A percentile compares a stretch with the other conserved stretches of the same genome.
phyloP scores from a whole-genome alignment of 768 basidiomycete species.

The Auricularia sp. region DNA sequence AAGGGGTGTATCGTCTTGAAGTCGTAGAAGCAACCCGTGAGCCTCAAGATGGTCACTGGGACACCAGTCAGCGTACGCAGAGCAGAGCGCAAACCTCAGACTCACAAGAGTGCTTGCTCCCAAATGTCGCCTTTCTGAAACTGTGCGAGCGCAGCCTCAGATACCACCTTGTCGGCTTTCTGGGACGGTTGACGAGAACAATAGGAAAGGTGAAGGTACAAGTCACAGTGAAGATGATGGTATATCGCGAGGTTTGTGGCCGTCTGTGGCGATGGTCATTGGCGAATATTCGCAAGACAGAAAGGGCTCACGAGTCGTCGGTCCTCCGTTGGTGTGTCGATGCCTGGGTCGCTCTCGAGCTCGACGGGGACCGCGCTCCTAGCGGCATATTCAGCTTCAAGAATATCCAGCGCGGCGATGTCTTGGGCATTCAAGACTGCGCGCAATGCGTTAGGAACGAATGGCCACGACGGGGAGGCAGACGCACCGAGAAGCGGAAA shows the following conservation, averaged over 20 bases:
- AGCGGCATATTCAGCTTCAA: not conserved
- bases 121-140: constrained; percentile 37
- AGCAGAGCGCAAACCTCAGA: not conserved
- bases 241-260: constrained; percentile 39
- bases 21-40: constrained; percentile 33
- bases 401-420: not conserved
- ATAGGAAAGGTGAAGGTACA: constrained; percentile 37
- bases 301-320: not conserved
- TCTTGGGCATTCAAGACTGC: not conserved
- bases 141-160: constrained; percentile 28
- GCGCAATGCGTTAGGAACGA: not conserved
- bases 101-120: constrained; percentile 30
- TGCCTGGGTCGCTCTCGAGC: not conserved
- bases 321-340: not conserved
- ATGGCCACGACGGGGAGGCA: no score
- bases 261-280: constrained; percentile 9
- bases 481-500: not conserved
- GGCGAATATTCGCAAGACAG: not conserved
- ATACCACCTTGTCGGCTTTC: constrained; percentile 10
- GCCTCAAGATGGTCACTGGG: constrained; percentile 28
- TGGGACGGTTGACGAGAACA: constrained; percentile 13
- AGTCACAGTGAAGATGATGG: constrained; percentile 38
- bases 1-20: constrained; percentile 23
- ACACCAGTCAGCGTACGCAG: not conserved
- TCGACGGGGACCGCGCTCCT: not conserved